Base-by-base conservation (phyloP, 1,284 basidiomycete species). In the Melampsora abietis-canadensis region DNA sequence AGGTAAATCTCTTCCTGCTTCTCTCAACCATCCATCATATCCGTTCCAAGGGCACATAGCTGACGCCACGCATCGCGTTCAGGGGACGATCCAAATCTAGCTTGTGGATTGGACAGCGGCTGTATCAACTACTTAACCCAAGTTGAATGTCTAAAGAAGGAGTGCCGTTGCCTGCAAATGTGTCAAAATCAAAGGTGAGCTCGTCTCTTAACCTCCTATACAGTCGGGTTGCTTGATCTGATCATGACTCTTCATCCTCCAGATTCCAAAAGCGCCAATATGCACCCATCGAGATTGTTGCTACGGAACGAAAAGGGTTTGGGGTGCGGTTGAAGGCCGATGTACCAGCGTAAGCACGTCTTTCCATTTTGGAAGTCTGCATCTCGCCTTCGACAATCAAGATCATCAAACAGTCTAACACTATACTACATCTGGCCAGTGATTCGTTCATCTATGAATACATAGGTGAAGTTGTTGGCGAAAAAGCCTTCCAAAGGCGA, bases 71-170 rank as follows among this genome's bases (percentile, higher is more conserved):
- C 76, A 76, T 79, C 66, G 76, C 75, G 19, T 12, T 63, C n/a
- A 76, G 79, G 80, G 48, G 88, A 90, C 78, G 84, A 86, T 76
- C 84, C 84, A 15, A 84, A 86, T 74, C 84, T 83, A 74, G 92
- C 93, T 6, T 98, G 95, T 82, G 92, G 92, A n/a, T 87, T 88
- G 66, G 85, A 88, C 76, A 92, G 92, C 27, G 91, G 94, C 82
- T 99, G 96, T 82, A 97, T 99, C 85, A 99, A 98, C 82, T 87
- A 94, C 76, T 87, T 98, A 76, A 96, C 96, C 31, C 94, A 97
- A 83, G 92, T 98, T 31, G 95, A 98, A 82, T 99, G 95, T 84
- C 82, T 94, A 27, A 84, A 88, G 19, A 89, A 87, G 64, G 92
- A 96, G 78, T 99, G 95, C 84, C 87, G 89, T 51, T 94, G 92